Evolutionary conservation across 768 basidiomycete species (phyloP).

Genomic region (Pulveroboletus ravenelii): DNA sequence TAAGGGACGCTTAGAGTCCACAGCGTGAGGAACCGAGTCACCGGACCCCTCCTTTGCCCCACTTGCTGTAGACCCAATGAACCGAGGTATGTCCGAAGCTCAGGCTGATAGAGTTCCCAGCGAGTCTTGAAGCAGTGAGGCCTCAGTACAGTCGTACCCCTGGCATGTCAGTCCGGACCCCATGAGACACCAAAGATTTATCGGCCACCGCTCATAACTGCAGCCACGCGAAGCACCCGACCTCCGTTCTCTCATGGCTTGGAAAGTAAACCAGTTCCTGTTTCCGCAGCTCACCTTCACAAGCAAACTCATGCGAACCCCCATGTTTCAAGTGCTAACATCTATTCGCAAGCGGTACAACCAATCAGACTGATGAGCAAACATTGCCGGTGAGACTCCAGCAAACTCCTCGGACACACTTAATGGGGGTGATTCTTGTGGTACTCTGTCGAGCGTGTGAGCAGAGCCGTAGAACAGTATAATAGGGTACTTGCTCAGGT

Average conservation of each 20-base stretch:
- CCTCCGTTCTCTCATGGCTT: neutral
- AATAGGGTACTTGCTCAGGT: conserved; percentile 60
- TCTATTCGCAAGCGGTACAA: conserved; percentile 28
- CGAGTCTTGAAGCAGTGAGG: neutral
- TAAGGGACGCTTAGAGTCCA: too few species aligned
- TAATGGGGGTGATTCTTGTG: conserved; percentile 90
- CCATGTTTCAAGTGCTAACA: conserved; percentile 11
- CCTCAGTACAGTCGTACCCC: neutral
- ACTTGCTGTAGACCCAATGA: too few species aligned
- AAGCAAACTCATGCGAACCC: neutral
- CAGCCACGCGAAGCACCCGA: neutral
- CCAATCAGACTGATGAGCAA: conserved; percentile 10
- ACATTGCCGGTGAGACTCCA: conserved; percentile 1
- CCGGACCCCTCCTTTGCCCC: too few species aligned
- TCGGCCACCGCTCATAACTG: neutral
- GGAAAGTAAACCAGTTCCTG: neutral
- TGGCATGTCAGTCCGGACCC: neutral
- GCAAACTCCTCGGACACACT: conserved; percentile 10
- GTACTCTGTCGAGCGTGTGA: conserved; percentile 53
- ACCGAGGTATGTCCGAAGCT: neutral
- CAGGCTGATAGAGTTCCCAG: neutral
- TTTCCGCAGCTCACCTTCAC: conserved; percentile 5
- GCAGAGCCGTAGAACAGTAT: conserved; percentile 4
- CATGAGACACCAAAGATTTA: neutral
- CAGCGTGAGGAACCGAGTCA: too few species aligned